Evolutionary conservation across 495 filamentous ascomycete genomes (phyloP).

Genomic region (Clavariopsis aquatica): DNA sequence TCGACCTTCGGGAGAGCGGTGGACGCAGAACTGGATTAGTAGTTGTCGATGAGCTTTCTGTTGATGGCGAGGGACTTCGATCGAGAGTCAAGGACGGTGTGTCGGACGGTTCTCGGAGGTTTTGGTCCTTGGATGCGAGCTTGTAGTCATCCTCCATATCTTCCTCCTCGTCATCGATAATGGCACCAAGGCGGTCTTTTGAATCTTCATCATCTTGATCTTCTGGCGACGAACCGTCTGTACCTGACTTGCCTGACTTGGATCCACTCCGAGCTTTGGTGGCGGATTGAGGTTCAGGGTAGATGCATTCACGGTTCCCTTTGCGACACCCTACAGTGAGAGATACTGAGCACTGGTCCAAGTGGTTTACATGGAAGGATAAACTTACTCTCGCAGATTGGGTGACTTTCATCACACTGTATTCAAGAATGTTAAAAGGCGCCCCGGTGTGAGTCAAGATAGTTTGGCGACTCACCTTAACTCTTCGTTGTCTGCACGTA

Average conservation of each 20-base stretch:
- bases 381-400: conserved; percentile 78
- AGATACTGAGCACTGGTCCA: conserved; percentile 1
- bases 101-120: conserved; percentile 37
- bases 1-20: conserved; percentile 22
- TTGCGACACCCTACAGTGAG: conserved; percentile 70
- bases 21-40: conserved; percentile 1
- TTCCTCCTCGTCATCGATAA: conserved; percentile 67
- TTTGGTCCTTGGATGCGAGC: neutral
- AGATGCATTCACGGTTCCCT: conserved; percentile 79
- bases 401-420: conserved; percentile 85
- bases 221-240: conserved; percentile 54
- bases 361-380: neutral
- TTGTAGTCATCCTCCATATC: conserved; percentile 45
- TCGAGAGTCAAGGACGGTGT: conserved; percentile 39
- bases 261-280: conserved; percentile 45
- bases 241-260: conserved; percentile 49
- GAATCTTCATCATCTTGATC: conserved; percentile 56
- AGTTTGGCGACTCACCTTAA: conserved; percentile 65
- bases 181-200: conserved; percentile 58
- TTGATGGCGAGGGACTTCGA: conserved; percentile 42
- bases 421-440: conserved; percentile 21
- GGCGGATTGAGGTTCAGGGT: conserved; percentile 66
- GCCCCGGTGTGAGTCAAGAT: conserved; percentile 5
- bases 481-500: conserved; percentile 84
- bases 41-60: conserved; percentile 37